Base-by-base conservation (phyloP, 1,284 basidiomycete species). In the Apiotrichum laibachii region DNA sequence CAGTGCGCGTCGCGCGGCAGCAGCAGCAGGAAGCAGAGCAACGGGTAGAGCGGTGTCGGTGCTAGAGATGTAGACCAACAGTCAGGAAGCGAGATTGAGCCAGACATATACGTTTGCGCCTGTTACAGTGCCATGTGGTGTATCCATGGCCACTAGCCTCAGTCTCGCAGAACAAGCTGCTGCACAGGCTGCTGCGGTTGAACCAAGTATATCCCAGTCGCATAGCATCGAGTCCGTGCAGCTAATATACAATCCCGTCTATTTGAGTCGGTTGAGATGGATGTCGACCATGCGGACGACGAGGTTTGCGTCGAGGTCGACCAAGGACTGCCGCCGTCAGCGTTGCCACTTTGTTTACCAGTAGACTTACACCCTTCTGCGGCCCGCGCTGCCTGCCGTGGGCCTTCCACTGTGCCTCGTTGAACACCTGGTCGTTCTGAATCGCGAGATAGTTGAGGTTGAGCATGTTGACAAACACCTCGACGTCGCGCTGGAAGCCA, bases 381-480 rank as follows among this genome's bases (percentile, higher is more conserved):
- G 49, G 49, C 19, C 56, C 56, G 16, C 56, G 54, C 33, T 43
- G 42, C 6, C 44, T 40, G 15, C 42, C 50, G 33, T 53, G 54
- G 2, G 46, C 22, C 19, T n/a, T 31, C 61, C 56, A 56, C 54
- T 40, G 26, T 12, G 9, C n/a, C n/a, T 47, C 53, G 11, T 46
- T 45, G 11, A 62, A 42, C 35, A 56, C 47, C 50, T 48, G 21
- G 46, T 59, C 37, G 42, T 70, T 59, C 39, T 69, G 68, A 1
- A 77, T 59, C 9, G 67, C 67, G 37, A 70, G 55, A 51, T 76
- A 67, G 43, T 66, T 50, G 55, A 72, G 71, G 35, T 68, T 65
- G 19, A 75, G 53, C 46, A 69, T 54, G 22, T 56, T 54, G 5
- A 68, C 64, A n/a, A 75, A 56, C 18, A 74, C 50, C 49, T 69